Base-by-base conservation (phyloP, 2,329 filamentous ascomycete species). In the Venturia aucupariae region DNA sequence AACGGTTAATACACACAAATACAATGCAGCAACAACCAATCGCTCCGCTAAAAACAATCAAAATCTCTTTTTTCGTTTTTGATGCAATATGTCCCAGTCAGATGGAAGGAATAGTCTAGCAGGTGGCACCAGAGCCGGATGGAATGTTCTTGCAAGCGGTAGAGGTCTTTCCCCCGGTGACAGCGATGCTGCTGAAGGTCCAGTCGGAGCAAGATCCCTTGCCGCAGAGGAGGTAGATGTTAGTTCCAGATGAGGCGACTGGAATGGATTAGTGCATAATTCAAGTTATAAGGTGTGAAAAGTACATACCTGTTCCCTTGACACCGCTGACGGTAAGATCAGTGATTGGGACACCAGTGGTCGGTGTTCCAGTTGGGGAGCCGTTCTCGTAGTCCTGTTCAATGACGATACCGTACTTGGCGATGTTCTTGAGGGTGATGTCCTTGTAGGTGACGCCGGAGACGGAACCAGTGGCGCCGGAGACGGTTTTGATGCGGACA, bases 401-500 rank as follows among this genome's bases (percentile, higher is more conserved):
- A 51, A 82, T 74, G 65, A 80, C 79, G 64, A 83, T 80, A n/a
- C 80, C 80, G 68, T 82, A 81, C 66, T 76, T 75, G 39, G 73
- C 70, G 66, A 81, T 80, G 62, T 75, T 74, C 42, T 71, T 72
- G 48, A 82, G 69, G 4, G 72, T 73, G 66, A 82, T 81, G 68
- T 80, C 77, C 66, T 74, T 71, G 73, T 80, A 82, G 27, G 75
- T 76, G 63, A 82, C 66, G 65, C 77, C 77, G 42, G 71, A 74
- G 65, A 86, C 81, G 8, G 75, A 75, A 55, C 84, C 84, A 0
- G 80, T 84, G 4, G 77, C 78, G 62, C 75, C 79, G 54, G 74
- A 79, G 32, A 81, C 78, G 13, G 81, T 82, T 77, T 86, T 86
- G 75, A 86, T 80, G 65, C 83, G 82, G 61, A 84, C 76, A 64